phyloP scores from a whole-genome alignment of 352 stramenopile genomes.

The Peronospora farinosa region DNA sequence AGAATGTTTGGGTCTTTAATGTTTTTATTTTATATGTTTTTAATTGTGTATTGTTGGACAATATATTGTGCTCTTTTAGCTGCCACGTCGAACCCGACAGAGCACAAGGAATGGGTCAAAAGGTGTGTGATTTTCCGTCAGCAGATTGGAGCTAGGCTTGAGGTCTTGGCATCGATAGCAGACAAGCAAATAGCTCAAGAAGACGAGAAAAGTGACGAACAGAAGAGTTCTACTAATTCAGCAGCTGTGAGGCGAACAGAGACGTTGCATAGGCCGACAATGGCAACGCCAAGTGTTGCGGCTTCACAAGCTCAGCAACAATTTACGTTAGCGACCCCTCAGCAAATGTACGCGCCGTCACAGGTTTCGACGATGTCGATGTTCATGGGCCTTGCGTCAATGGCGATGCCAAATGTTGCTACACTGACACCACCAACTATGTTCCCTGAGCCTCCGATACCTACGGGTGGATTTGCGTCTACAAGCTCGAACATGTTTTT shows the following conservation, averaged over 20 bases:
- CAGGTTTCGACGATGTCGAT: slow-evolving; percentile 20
- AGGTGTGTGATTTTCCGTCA: slow-evolving; percentile 59
- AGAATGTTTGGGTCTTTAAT: background rate
- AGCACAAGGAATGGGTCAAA: slow-evolving; percentile 72
- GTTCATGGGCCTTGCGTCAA: slow-evolving; percentile 10
- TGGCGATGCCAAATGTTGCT: slow-evolving; percentile 25
- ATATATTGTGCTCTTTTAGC: slow-evolving; percentile 24
- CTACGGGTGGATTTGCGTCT: slow-evolving; percentile 19
- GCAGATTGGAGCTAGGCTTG: slow-evolving; percentile 64
- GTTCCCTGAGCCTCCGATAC: slow-evolving; percentile 46
- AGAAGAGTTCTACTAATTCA: slow-evolving; percentile 8
- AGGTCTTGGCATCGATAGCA: slow-evolving; percentile 68
- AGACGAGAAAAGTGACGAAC: slow-evolving; percentile 30
- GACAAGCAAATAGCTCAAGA: slow-evolving; percentile 75
- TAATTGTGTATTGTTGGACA: background rate
- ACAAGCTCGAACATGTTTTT: slow-evolving; percentile 36
- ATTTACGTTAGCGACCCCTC: background rate
- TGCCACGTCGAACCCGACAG: slow-evolving; percentile 36
- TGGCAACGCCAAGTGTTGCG: slow-evolving; percentile 1
- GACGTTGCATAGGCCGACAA: slow-evolving; percentile 1
- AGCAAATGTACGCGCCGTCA: slow-evolving; percentile 10
- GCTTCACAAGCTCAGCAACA: slow-evolving; percentile 7
- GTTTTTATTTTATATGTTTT: background rate
- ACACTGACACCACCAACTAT: slow-evolving; percentile 21
- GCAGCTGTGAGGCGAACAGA: slow-evolving; percentile 8